These are phyloP conservation scores for Aspergillus sp. DNA, from an alignment of 2,329 filamentous ascomycete species.

Conservation along the genomic window DNA sequence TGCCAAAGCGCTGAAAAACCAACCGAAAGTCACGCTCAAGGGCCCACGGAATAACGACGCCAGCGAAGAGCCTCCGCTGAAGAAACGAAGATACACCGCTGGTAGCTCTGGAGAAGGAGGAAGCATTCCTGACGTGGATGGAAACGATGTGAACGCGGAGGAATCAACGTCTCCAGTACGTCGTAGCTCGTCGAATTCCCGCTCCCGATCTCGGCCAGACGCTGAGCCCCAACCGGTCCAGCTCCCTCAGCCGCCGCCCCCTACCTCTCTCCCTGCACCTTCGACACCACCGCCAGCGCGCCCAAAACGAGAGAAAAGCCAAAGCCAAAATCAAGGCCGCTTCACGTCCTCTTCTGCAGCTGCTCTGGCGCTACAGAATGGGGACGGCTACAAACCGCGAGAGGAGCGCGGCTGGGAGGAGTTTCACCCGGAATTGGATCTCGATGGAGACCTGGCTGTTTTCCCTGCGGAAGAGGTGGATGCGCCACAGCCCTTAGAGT, in stretches of 20 bases:
- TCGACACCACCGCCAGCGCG: conserved; percentile 31
- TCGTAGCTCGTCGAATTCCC: conserved; percentile 36
- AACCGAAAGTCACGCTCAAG: conserved; percentile 24
- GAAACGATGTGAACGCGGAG: conserved; percentile 41
- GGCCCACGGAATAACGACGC: conserved; percentile 19
- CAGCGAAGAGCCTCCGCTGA: conserved; percentile 53
- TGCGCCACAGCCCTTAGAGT: conserved; percentile 50
- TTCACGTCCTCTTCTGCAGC: conserved; percentile 79
- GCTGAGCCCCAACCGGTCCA: conserved; percentile 8
- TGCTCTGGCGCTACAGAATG: conserved; percentile 79
- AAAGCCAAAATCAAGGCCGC: conserved; percentile 47
- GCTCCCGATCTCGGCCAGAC: conserved; percentile 42
- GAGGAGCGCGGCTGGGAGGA: conserved; percentile 97
- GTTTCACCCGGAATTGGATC: conserved; percentile 90
- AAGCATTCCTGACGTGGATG: conserved; percentile 67
- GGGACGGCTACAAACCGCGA: conserved; percentile 91
- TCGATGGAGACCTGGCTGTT: conserved; percentile 68
- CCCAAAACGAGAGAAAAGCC: conserved; percentile 33
- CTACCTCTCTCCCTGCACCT: conserved; percentile 22
- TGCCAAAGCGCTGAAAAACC: conserved; percentile 18
- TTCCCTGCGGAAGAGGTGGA: conserved; percentile 81
- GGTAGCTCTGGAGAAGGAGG: conserved; percentile 80
- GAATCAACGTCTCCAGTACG: conserved; percentile 34
- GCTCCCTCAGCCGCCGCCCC: no score
- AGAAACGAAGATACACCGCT: conserved; percentile 70